These are phyloP conservation scores for Physaria fendleri DNA, from an alignment of 345 rosid genomes.

Conservation along the genomic window DNA sequence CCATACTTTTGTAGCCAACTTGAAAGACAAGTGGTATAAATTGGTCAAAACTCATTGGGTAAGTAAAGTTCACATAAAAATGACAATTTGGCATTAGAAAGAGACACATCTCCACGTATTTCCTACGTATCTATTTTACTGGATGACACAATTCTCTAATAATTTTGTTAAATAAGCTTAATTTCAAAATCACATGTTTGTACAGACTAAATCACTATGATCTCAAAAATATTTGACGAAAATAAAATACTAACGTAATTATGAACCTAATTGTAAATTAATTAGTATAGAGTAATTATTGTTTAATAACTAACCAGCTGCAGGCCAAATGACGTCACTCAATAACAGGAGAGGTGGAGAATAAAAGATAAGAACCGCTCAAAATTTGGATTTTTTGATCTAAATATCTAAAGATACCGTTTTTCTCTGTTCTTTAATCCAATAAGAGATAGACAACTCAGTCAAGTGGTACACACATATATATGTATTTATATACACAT, in stretches of 20 bases:
- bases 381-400: conserved; percentile 6
- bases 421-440: conserved; percentile 13
- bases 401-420: conserved; percentile 10
- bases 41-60: conserved; percentile 7
- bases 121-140: too few species aligned
- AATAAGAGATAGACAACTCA: conserved; percentile 7
- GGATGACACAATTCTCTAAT: too few species aligned
- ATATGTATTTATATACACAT: background rate
- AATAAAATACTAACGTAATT: background rate
- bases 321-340: conserved; percentile 90
- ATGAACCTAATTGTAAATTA: background rate
- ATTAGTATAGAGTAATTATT: background rate
- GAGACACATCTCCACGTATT: too few species aligned
- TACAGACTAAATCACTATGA: too few species aligned
- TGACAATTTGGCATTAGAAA: conserved; percentile 20
- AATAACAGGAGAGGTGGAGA: conserved; percentile 35
- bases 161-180: too few species aligned
- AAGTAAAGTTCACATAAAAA: background rate
- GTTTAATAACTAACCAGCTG: conserved; percentile 54
- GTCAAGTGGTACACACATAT: too few species aligned
- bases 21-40: background rate
- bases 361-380: conserved; percentile 18
- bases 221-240: background rate
- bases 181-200: too few species aligned
- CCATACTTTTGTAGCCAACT: background rate